These are phyloP conservation scores for Sapria himalayana DNA, from an alignment of 345 rosid genomes.

Conservation along the genomic window DNA sequence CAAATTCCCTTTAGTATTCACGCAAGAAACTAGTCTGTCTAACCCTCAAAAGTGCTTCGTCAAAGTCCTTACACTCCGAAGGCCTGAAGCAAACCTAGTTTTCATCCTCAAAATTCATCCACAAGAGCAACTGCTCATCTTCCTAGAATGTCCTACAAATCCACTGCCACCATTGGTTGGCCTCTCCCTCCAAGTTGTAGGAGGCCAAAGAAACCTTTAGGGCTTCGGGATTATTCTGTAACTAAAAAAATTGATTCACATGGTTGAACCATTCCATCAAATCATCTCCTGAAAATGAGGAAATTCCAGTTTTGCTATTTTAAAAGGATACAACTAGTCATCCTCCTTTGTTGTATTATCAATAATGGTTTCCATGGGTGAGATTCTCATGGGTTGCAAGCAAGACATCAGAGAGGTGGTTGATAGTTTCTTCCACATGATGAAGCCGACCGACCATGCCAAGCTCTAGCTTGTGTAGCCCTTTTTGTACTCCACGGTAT, in stretches of 20 bases:
- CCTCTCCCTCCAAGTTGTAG: neutral
- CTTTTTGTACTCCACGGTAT: neutral
- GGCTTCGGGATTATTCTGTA: neutral
- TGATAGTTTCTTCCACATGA: neutral
- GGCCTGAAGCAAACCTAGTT: too few species aligned
- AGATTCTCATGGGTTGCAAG: neutral
- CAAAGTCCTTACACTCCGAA: too few species aligned
- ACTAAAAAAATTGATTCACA: neutral
- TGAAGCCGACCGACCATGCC: neutral
- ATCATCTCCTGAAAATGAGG: neutral
- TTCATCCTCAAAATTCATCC: too few species aligned
- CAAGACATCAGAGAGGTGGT: neutral
- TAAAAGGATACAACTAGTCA: too few species aligned
- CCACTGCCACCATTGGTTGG: neutral
- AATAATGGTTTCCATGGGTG: neutral
- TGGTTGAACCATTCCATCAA: neutral
- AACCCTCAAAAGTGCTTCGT: neutral
- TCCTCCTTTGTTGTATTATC: too few species aligned
- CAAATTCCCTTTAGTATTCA: too few species aligned
- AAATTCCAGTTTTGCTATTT: neutral
- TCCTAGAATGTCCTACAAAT: too few species aligned
- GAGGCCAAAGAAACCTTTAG: neutral
- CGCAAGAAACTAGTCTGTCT: neutral
- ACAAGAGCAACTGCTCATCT: too few species aligned
- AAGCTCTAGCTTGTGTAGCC: neutral